Conservation (phyloP, 345 rosid genomes). For the Ailanthus altissimus region DNA sequence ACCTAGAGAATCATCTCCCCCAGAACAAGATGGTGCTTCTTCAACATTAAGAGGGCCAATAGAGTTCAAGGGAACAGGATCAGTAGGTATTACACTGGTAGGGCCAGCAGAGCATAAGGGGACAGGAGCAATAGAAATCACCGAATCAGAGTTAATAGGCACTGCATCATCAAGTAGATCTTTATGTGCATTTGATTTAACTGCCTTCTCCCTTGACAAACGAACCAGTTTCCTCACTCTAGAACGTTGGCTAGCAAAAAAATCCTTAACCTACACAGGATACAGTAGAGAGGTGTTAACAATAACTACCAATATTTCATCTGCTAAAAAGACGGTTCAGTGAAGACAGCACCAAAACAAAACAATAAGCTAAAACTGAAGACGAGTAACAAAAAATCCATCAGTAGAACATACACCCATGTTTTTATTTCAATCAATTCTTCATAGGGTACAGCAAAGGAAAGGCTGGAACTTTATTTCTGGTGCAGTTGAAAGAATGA, state of each 20-base stretch:
- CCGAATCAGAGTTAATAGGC: slow-evolving; percentile 39
- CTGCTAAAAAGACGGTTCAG: not conserved
- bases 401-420: not conserved
- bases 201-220: slow-evolving; percentile 74
- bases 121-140: slow-evolving; percentile 42
- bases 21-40: slow-evolving; percentile 55
- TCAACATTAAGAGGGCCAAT: slow-evolving; percentile 43
- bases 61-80: slow-evolving; percentile 53
- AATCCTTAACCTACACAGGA: slow-evolving; percentile 74
- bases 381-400: not conserved
- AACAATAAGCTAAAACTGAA: not conserved
- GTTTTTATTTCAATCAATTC: not conserved
- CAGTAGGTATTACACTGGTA: slow-evolving; percentile 33
- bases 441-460: not conserved
- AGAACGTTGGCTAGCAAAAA: slow-evolving; percentile 78
- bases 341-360: not conserved
- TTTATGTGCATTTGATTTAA: slow-evolving; percentile 36
- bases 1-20: slow-evolving; percentile 52
- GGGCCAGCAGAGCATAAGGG: slow-evolving; percentile 48
- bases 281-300: slow-evolving; percentile 11
- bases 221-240: slow-evolving; percentile 84
- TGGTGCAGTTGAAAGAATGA: not conserved
- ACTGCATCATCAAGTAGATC: slow-evolving; percentile 30
- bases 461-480: not conserved
- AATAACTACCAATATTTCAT: not conserved